Percentiles rank a stretch among this genome's conserved stretches.
These are phyloP conservation scores for Austroboletus eburneus DNA, from an alignment of 768 basidiomycete species.

Conservation along the genomic window DNA sequence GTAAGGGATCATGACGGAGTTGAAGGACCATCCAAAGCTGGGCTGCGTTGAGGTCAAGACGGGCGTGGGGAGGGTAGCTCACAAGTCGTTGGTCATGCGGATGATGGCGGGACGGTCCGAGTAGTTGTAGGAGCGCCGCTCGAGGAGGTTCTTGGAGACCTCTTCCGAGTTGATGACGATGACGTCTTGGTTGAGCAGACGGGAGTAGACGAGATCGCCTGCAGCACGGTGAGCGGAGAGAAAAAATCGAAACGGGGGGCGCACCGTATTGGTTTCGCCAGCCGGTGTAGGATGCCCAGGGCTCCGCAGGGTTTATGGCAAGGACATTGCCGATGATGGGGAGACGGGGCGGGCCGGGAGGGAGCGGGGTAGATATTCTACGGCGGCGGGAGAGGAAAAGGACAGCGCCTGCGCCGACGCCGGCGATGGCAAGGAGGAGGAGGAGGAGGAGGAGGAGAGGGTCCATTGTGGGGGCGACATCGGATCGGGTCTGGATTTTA, in stretches of 20 bases:
- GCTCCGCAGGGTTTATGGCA: constrained; percentile 23
- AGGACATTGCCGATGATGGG: constrained; percentile 29
- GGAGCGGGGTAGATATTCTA: constrained; percentile 26
- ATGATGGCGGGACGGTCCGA: constrained; percentile 38
- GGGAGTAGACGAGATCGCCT: constrained; percentile 37
- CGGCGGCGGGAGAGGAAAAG: constrained; percentile 9
- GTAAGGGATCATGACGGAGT: constrained; percentile 27
- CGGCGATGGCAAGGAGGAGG: not conserved
- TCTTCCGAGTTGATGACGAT: constrained; percentile 40
- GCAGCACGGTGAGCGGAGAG: not conserved
- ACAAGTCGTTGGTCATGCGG: constrained; percentile 29
- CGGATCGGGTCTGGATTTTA: not conserved
- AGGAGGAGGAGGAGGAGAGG: constrained; percentile 7
- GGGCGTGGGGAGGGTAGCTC: not conserved
- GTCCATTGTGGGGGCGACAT: constrained; percentile 7
- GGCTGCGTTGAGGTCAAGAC: not conserved
- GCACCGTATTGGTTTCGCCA: constrained; percentile 32
- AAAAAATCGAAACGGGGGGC: not conserved
- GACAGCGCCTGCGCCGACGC: too few relatives aligned
- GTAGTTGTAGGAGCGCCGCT: constrained; percentile 42
- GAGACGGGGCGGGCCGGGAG: constrained; percentile 51
- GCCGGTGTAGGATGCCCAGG: constrained; percentile 31
- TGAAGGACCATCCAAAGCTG: constrained; percentile 30
- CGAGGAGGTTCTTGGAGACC: constrained; percentile 39
- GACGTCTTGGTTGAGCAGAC: constrained; percentile 34